Evolutionary conservation across 2,329 filamentous ascomycete genomes (phyloP), one percentile per base, ranked within the genome.

Genomic region (Pseudogymnoascus sp.): DNA sequence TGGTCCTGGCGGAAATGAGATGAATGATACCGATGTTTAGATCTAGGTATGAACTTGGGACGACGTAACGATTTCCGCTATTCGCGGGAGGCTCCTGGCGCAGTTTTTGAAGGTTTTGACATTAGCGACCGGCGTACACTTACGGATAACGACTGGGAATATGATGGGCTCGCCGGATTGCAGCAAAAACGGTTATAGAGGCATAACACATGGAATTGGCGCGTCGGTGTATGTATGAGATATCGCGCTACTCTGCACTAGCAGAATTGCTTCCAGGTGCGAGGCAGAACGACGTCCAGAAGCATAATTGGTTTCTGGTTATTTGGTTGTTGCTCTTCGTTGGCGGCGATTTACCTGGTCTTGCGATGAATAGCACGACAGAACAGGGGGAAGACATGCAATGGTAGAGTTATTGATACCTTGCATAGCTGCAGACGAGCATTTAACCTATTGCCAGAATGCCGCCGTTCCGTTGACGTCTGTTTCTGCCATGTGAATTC

Each of bases 1-100:
- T 65, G 74, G 76, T 65, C 75, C 75, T 63, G 69, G 72, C 45
- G 71, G 72, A 57, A 71, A 69, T 58, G 74, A 79, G 59, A 63
- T 75, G 59, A 73, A 74, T 63, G 74, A 74, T 60, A 64, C 62
- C 60, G 67, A 71, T 58, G 60, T 70, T 56, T 61, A 67, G 39
- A 45, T 62, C 39, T 61, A 33, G 45, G 45, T 30, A 52, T 30
- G 45, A 52, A 52, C 10, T 52, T 30, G 45, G 45, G 45, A 52
- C 45, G 45, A 52, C 26, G 15, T 52, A 52, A 52, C 26, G 45
- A 52, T 30, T 52, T 19, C 26, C 26, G 45, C 26, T 33, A 33
- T 33, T 30, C 26, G 26, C 45, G 26, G 26, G 30, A 30, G 45
- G 45, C 45, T 52, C 26, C 13, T 52, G 45, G 45, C 45, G 45